These are phyloP conservation scores for Fraxinus angustifolia DNA, from an alignment of 305 asterid species.

Conservation along the genomic window DNA sequence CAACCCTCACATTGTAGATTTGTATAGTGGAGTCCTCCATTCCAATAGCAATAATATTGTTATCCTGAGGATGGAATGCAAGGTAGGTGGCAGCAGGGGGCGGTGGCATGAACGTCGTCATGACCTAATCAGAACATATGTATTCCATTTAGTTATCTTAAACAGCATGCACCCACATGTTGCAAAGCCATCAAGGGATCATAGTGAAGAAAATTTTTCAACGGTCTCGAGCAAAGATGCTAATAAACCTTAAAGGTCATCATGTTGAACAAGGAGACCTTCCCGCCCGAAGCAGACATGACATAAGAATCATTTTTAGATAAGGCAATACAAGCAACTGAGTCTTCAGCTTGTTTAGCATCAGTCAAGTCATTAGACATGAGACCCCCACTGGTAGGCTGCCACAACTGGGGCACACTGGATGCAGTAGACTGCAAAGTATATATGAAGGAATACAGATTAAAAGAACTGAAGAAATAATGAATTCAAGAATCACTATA, in stretches of 20 bases:
- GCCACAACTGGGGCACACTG: constrained; percentile 79
- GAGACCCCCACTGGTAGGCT: constrained; percentile 73
- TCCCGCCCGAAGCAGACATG: constrained; percentile 98
- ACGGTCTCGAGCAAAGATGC: constrained; percentile 11
- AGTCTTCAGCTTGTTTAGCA: constrained; percentile 70
- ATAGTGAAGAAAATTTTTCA: neutral
- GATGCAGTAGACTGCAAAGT: constrained; percentile 75
- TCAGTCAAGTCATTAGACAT: constrained; percentile 83
- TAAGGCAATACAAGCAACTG: constrained; percentile 85
- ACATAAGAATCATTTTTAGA: constrained; percentile 94
- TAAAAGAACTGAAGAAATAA: neutral
- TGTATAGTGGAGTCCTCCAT: constrained; percentile 96
- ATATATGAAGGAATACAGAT: constrained; percentile 22
- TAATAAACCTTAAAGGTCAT: constrained; percentile 85
- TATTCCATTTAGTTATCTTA: constrained; percentile 17
- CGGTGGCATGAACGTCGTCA: constrained; percentile 97
- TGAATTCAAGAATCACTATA: neutral
- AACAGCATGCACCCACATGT: constrained; percentile 4
- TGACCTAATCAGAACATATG: constrained; percentile 49
- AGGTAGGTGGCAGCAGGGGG: constrained; percentile 92
- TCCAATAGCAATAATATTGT: constrained; percentile 89
- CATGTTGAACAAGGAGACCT: constrained; percentile 93
- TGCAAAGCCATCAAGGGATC: neutral
- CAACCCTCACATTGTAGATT: constrained; percentile 89
- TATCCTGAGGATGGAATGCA: constrained; percentile 96